Percentiles rank a stretch among this genome's conserved stretches.
Conservation (phyloP, 2,329 filamentous ascomycete genomes). For the Trichoderma citrinoviride region DNA sequence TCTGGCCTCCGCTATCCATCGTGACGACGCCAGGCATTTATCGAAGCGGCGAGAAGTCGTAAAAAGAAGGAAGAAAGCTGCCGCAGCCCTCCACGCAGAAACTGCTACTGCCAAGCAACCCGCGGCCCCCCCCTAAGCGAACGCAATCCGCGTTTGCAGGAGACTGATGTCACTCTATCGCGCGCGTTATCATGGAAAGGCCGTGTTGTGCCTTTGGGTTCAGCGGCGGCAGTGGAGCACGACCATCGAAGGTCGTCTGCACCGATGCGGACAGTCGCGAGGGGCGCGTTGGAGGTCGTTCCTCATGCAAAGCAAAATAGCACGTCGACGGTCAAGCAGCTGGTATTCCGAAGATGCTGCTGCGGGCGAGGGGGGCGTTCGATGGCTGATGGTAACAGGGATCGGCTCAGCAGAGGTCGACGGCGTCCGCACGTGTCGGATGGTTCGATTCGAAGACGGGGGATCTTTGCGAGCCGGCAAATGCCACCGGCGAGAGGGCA, state of each 20-base stretch:
- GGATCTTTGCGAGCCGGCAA: neutral
- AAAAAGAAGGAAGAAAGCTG: neutral
- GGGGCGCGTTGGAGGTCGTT: conserved; percentile 19
- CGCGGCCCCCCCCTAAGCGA: conserved; percentile 22
- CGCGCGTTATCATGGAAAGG: conserved; percentile 26
- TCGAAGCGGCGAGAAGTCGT: conserved; percentile 6
- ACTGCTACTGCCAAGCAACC: conserved; percentile 16
- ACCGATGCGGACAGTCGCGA: conserved; percentile 24
- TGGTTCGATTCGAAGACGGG: neutral
- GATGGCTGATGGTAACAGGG: neutral
- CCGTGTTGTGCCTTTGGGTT: conserved; percentile 22
- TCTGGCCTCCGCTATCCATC: conserved; percentile 55
- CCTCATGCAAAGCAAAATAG: conserved; percentile 16
- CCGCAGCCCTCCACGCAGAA: conserved; percentile 21
- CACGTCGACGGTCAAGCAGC: neutral
- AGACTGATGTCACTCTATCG: conserved; percentile 20
- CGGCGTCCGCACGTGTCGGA: conserved; percentile 12
- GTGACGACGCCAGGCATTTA: conserved; percentile 53
- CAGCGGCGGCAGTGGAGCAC: conserved; percentile 26
- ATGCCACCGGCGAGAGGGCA: neutral
- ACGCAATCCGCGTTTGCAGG: conserved; percentile 22
- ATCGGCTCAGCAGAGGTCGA: neutral
- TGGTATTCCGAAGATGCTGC: neutral
- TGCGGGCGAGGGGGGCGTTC: neutral
- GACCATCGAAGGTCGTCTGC: conserved; percentile 26